Evolutionary conservation across 2,329 filamentous ascomycete species (phyloP).

Genomic region (Xylariaceae sp.): DNA sequence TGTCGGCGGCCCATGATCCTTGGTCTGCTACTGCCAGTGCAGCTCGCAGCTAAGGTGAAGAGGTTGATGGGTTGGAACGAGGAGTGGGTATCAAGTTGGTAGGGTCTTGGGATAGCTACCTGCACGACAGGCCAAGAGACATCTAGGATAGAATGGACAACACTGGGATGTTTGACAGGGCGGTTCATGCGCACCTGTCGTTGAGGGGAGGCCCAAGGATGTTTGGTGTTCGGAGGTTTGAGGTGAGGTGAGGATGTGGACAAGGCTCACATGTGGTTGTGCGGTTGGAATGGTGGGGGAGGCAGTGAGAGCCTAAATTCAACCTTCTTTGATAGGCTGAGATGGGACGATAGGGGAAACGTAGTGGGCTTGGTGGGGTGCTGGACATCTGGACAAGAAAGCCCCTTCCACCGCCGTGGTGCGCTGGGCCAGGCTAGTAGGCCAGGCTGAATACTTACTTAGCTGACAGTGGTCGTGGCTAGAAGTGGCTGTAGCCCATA

Average conservation of each 20-base stretch:
- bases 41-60: not conserved
- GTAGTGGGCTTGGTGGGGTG: too few relatives aligned
- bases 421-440: slow-evolving; percentile 6
- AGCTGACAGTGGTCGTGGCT: too few relatives aligned
- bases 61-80: not conserved
- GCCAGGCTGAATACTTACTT: slow-evolving; percentile 6
- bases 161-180: slow-evolving; percentile 14
- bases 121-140: not conserved
- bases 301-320: slow-evolving; percentile 4
- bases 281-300: slow-evolving; percentile 6
- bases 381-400: too few relatives aligned
- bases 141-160: not conserved
- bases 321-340: slow-evolving; percentile 10
- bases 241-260: not conserved
- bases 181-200: slow-evolving; percentile 15
- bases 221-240: slow-evolving; percentile 8
- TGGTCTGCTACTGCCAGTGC: too few relatives aligned
- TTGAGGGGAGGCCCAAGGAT: slow-evolving; percentile 4
- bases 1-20: too few relatives aligned
- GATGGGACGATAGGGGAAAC: not conserved
- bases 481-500: too few relatives aligned
- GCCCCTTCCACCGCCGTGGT: too few relatives aligned
- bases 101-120: not conserved
- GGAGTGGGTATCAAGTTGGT: not conserved
- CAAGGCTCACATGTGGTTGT: too few relatives aligned